Evolutionary conservation across 768 basidiomycete genomes (phyloP), one percentile per base, ranked within the genome.

Genomic region (Leccinellum albellum): DNA sequence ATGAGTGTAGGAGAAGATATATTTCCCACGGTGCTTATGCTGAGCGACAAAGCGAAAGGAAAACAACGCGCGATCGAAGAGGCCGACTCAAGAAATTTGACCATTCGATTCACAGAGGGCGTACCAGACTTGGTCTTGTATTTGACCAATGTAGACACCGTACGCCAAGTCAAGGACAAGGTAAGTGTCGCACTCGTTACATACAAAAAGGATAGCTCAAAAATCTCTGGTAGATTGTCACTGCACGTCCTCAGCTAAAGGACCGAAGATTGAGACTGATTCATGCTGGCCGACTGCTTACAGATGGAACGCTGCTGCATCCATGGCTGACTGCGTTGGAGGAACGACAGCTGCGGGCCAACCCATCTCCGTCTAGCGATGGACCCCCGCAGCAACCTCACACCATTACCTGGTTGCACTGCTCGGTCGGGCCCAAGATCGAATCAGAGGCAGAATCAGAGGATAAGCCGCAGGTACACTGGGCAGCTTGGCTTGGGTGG

Each of bases 21-120:
- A 13, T 44, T 44, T 44, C 42, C 42, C 42, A 44, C 42, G 42
- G 20, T 35, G 14, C 33, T 28, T 28, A 79, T 81, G 75, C 80
- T 91, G 67, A 93, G 91, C 72, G 90, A 89, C 65, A 92, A 91
- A 70, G 89, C 88, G 6, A 89, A 88, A 70, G 91, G 91, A 49
- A 93, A 93, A 64, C 90, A 87, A 61, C 82, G 85, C 35, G 91
- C 84, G 3, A 58, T 81, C 44, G 84, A 84, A n/a, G n/a, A n/a
- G n/a, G n/a, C 10, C 0, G 53, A 66, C 47, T 67, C 74, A 23
- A 80, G 85, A 62, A 78, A 81, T 49, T 74, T 94, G 23, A 85
- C 87, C 48, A 82, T 97, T 45, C 84, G 95, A 13, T 97, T 98
- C 74, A 91, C 92, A 2, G 94, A 96, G 62, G 93, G 92, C 12